Evolutionary conservation across 345 rosid species (phyloP), one percentile per base, ranked within the genome.

Genomic region (Aquilaria yunnanensis): DNA sequence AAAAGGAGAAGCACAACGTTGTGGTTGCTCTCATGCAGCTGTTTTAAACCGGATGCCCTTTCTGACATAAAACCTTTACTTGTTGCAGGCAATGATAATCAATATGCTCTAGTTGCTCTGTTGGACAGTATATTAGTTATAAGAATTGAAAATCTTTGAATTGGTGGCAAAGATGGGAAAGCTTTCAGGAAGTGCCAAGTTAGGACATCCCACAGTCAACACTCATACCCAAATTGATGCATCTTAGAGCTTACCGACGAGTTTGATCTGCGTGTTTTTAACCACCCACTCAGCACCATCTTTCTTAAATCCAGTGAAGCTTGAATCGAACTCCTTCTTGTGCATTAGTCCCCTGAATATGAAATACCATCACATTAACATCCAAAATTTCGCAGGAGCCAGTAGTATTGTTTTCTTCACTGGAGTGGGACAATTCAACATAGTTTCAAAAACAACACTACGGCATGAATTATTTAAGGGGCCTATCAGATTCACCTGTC

Each of bases 211-310:
- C 5, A 34, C 3, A 34, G 41, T 34, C 4, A 37, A 5, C 4
- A 37, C 43, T 37, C 43, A 37, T 37, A 8, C 2, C 5, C 8
- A 37, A 16, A 16, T 16, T 16, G 23, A 16, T 16, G 23, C 23
- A 32, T 47, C 60, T 5, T 5, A 51, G 34, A 57, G 32, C 77
- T 62, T 70, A 80, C 84, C 84, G 16, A 80, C 76, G 47, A 80
- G 73, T 57, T 67, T 74, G 60, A 80, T 72, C 47, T 72, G 72
- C 3, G 84, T 77, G 65, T 77, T 77, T 31, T 74, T 68, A 10
- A 72, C 75, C 47, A 80, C 59, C 81, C 81, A 80, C 63, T 72
- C 55, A 13, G 81, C 81, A 9, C 84, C 84, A 56, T 74, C 81
- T 32, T 48, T 47, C 59, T 0, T 69, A 51, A 80, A 80, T 29